Base-by-base conservation (phyloP, 2,329 filamentous ascomycete species). In the Xylariaceae sp. region DNA sequence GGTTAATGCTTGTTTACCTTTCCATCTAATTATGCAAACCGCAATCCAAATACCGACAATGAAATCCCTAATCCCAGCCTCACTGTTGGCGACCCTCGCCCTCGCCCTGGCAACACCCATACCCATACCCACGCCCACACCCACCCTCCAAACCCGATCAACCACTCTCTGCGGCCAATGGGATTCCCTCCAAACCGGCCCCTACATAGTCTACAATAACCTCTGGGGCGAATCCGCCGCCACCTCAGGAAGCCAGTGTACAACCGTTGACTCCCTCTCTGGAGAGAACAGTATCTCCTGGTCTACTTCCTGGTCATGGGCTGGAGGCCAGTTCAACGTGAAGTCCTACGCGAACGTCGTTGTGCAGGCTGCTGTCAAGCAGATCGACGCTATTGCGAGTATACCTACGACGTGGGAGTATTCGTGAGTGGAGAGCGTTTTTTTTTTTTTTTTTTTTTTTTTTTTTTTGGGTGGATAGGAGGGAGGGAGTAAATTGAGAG, bases 121-220 rank as follows among this genome's bases (percentile, higher is more conserved):
- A 41, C 6, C 60, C 47, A 19, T 1, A 1, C 19, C 19, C 19
- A 19, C 58, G 27, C 59, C 62, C 9, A 62, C 62, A 5, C 54
- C 50, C 37, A 59, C 56, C 44, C 6, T 62, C 47, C 53, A 56
- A 42, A 57, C 56, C 52, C 53, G 59, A n/a, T 56, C 62, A 29
- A 54, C 59, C n/a, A 58, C 55, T 3, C 57, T 64, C 50, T 64
- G 62, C 27, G 62, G 60, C 4, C 59, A 63, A 39, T 64, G 59
- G 59, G 62, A 63, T 47, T 64, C 62, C 9, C 19, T 67, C 11
- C 61, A 64, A 1, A 71, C 69, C 0, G 73, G 72, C 35, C 68
- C 66, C 41, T 80, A 75, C 65, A 79, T 71, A 45, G 61, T 80
- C 52, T 80, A 79, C 68, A 77, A 80, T 64, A 74, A 80, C 67